phyloP scores from a whole-genome alignment of 345 rosid genomes.

The Hevea brasiliensis region DNA sequence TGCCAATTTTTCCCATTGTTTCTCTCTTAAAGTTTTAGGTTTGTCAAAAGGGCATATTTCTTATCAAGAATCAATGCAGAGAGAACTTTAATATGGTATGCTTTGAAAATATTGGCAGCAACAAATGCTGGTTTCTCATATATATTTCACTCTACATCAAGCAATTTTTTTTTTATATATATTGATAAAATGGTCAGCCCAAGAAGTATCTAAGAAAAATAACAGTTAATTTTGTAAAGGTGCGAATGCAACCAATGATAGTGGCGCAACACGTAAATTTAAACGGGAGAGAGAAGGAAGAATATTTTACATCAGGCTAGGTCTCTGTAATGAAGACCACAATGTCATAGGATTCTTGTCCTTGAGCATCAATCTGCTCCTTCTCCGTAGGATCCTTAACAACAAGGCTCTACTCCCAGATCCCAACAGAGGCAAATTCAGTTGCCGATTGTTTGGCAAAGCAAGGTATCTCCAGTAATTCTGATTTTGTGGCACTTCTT shows the following conservation, averaged over 20 bases:
- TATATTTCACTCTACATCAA: conserved; percentile 6
- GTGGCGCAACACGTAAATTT: conserved; percentile 1
- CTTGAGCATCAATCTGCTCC: conserved; percentile 98
- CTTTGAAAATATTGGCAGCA: neutral
- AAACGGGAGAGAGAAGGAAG: neutral
- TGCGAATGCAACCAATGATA: neutral
- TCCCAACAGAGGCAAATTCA: no score
- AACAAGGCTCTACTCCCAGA: no score
- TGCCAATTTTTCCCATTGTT: neutral
- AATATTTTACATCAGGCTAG: conserved; percentile 32
- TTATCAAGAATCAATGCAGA: neutral
- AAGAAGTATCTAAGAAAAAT: neutral
- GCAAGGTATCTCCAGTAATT: no score
- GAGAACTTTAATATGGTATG: neutral
- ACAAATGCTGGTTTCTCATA: neutral
- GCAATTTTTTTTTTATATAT: no score
- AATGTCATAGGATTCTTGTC: conserved; percentile 78
- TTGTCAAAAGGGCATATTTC: neutral
- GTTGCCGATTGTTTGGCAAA: no score
- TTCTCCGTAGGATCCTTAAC: conserved; percentile 92
- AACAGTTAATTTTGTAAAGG: neutral
- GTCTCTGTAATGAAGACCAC: conserved; percentile 45
- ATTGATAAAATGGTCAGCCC: conserved; percentile 7
- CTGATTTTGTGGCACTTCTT: no score
- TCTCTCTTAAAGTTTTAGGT: neutral